Evolutionary conservation across 164 flowering plant species (phyloP), one percentile per base, ranked within the genome.

Genomic region (Echeveria elegans): DNA sequence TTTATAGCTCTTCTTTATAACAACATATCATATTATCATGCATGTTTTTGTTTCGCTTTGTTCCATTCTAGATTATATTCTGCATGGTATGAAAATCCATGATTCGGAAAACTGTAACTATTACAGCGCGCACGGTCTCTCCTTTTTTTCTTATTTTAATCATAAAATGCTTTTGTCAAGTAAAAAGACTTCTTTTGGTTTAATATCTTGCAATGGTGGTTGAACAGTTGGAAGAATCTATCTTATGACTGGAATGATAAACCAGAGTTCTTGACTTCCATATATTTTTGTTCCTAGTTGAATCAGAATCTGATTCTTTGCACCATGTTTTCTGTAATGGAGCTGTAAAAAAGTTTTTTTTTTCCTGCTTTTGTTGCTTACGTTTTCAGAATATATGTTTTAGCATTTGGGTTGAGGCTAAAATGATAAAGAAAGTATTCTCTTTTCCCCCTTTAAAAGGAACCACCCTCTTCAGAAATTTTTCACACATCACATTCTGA

Each of bases 401-500:
- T 28, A 18, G 32, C 61, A 5, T 28, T 16, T 12, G 59, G 30
- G 26, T 18, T 10, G 0, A 12, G 61, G 15, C 47, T 8, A 56
- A 26, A 26, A 56, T 12, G 61, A 28, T 2, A 56, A 56, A 56
- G 6, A 28, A 56, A 56, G n/a, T 50, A 52, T 56, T 12, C 61
- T 28, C 61, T 11, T 29, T 6, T 11, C 16, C 23, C 19, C 48
- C 23, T 56, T 26, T 56, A 56, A 26, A 56, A 56, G 34, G 19
- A 26, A 16, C 61, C 28, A 12, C 6, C 61, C 32, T 19, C 61
- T 56, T 56, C 32, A 14, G n/a, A 10, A 53, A 53, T 11, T 56
- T 28, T 16, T 56, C 61, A 56, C 32, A 56, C 61, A 28, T 53
- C 60, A 53, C 60, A 26, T 53, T 53, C 10, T 53, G 60, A 53